These are phyloP conservation scores for Skeletonema tropicum DNA, from an alignment of 108 stramenopile species.

Conservation along the genomic window DNA sequence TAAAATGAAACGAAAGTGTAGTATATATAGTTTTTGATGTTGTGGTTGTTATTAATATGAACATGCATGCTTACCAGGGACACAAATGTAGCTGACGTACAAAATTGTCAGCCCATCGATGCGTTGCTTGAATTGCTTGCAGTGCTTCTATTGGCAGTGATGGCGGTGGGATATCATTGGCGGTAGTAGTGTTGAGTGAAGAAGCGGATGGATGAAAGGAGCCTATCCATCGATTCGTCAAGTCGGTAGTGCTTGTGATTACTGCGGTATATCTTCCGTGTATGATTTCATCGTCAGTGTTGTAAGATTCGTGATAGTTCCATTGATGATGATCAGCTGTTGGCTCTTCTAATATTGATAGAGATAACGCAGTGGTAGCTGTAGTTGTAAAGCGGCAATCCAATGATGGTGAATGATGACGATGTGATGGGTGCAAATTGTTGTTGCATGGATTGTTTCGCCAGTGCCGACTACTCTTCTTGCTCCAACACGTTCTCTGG, in stretches of 20 bases:
- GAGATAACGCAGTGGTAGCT: no score
- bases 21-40: no score
- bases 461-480: no score
- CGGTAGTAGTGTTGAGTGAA: no score
- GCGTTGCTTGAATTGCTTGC: conserved; percentile 44
- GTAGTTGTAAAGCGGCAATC: no score
- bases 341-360: neutral
- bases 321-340: neutral
- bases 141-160: conserved; percentile 30
- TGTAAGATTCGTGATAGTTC: neutral
- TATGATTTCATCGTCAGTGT: neutral
- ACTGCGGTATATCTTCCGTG: neutral
- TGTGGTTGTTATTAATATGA: no score
- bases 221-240: neutral
- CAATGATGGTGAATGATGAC: no score
- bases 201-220: no score
- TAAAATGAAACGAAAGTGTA: no score
- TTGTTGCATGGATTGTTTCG: neutral
- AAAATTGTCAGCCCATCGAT: conserved; percentile 69
- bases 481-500: neutral
- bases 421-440: no score
- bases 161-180: neutral
- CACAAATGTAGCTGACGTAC: conserved; percentile 63
- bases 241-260: neutral
- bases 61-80: conserved; percentile 38